Base-by-base conservation (phyloP, 768 basidiomycete genomes). In the Termitomyces titanicus region DNA sequence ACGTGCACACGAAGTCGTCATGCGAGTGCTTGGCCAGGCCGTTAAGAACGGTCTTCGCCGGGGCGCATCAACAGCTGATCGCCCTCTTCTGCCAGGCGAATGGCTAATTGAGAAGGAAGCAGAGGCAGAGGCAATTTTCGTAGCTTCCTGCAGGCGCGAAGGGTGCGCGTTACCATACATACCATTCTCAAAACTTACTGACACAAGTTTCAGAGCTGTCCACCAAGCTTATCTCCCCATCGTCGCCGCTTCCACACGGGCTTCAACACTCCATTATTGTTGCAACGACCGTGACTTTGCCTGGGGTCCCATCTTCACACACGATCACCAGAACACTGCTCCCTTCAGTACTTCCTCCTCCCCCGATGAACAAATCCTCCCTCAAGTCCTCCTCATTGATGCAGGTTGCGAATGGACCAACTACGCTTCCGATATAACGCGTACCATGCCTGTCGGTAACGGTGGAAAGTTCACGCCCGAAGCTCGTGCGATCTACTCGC, bases 201-300 rank as follows among this genome's bases (percentile, higher is more conserved):
- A 50, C 50, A 31, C 47, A 52, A 9, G 27, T 20, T 24, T 10
- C 48, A 95, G 94, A 17, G 78, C 94, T 1, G 79, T 85, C 11
- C 89, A 89, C 49, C 93, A 95, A 71, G 92, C 94, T 0, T 98
- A 98, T 70, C 78, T 91, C 7, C 94, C 96, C 1, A 97, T 97
- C 51, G 90, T 94, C 2, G 96, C 96, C 1, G 86, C 89, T 0
- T 88, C 93, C 0, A 83, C 83, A 2, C 81, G 92, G 18, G 94
- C 94, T 3, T 87, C 92, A 1, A 97, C 93, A 0, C 75, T 98
- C 4, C 95, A 98, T 65, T 98, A 98, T 70, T 94, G 94, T 64
- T 94, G 92, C 73, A 97, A 96, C 64, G 91, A 94, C 66, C 82
- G 81, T 55, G 86, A 85, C 44, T 92, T 93, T 65, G 85, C 88